Percentiles rank a stretch among this genome's conserved stretches.
Conservation (phyloP, 768 basidiomycete species). For the Lentinula lateritia region DNA sequence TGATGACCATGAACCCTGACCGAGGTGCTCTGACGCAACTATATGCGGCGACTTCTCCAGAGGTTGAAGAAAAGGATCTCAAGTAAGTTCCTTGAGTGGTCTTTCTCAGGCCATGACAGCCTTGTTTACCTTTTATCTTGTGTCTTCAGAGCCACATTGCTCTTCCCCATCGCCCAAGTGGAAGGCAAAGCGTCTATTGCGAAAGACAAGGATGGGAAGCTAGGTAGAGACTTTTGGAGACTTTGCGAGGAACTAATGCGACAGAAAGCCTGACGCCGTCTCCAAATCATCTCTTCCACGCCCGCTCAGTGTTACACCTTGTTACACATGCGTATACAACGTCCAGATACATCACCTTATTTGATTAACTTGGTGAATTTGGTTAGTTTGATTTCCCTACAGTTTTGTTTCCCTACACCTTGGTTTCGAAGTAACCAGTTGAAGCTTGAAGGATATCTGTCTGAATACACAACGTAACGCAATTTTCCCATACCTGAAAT, state of each 20-base stretch:
- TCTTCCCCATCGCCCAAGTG: not conserved
- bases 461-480: too few relatives aligned
- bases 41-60: conserved; percentile 17
- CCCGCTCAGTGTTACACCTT: too few relatives aligned
- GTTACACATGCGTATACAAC: too few relatives aligned
- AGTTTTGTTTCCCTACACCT: too few relatives aligned
- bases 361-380: too few relatives aligned
- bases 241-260: conserved; percentile 6
- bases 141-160: conserved; percentile 2
- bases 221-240: conserved; percentile 7
- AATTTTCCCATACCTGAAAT: too few relatives aligned
- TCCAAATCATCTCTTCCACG: too few relatives aligned
- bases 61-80: conserved; percentile 9
- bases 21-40: conserved; percentile 17
- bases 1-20: not conserved
- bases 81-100: not conserved
- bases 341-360: too few relatives aligned
- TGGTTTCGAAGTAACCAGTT: too few relatives aligned
- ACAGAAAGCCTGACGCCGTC: not conserved
- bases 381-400: too few relatives aligned
- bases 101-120: not conserved
- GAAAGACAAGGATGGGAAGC: conserved; percentile 8
- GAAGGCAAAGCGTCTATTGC: not conserved
- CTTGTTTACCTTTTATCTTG: not conserved
- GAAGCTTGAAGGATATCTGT: too few relatives aligned